Evolutionary conservation across 257 asterid genomes (phyloP).

Genomic region (Salvia splendens): DNA sequence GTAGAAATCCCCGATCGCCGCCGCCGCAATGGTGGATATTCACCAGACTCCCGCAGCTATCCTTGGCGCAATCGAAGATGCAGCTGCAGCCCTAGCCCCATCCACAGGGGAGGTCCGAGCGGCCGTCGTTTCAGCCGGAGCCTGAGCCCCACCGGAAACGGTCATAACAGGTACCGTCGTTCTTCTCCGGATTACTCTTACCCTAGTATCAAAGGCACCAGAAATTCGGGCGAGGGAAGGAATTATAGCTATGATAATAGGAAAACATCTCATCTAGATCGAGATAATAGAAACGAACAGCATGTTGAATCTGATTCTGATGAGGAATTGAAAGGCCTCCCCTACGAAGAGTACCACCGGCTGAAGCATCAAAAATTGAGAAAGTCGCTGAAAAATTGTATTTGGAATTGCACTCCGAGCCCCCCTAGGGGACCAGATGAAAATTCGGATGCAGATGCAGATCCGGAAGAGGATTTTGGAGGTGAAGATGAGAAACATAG

Average conservation of each 20-base stretch:
- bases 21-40: no score
- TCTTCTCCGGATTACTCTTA: slow-evolving; percentile 72
- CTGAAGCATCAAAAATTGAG: slow-evolving; percentile 81
- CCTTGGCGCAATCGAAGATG: no score
- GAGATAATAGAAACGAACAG: slow-evolving; percentile 55
- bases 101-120: no score
- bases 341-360: slow-evolving; percentile 83
- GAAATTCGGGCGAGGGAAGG: slow-evolving; percentile 32
- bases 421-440: slow-evolving; percentile 77
- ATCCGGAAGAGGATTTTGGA: slow-evolving; percentile 45
- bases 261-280: slow-evolving; percentile 56
- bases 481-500: slow-evolving; percentile 39
- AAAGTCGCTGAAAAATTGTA: slow-evolving; percentile 47
- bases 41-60: no score
- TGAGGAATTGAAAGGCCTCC: no score
- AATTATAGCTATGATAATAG: slow-evolving; percentile 34
- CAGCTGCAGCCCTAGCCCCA: no score
- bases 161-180: slow-evolving; percentile 53
- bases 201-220: slow-evolving; percentile 44
- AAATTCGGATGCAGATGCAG: no score
- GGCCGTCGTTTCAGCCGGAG: slow-evolving; percentile 35
- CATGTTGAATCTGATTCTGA: slow-evolving; percentile 63
- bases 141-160: slow-evolving; percentile 51
- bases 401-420: slow-evolving; percentile 91
- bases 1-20: no score